Evolutionary conservation across 2,329 filamentous ascomycete genomes (phyloP).

Genomic region (Monilinia aucupariae): DNA sequence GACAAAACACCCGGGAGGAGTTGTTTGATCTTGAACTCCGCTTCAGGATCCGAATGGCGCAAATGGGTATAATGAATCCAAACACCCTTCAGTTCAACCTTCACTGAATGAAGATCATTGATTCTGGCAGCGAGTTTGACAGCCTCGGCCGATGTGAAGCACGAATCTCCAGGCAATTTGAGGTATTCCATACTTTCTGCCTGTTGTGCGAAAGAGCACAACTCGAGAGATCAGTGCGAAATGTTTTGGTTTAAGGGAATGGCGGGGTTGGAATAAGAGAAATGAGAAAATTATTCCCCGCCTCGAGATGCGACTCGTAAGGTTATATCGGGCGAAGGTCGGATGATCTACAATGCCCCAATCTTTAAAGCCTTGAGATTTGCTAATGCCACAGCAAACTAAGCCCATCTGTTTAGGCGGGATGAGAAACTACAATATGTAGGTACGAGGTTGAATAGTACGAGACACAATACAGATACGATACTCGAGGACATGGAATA

Average conservation of each 20-base stretch:
- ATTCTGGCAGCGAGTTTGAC: conserved; percentile 29
- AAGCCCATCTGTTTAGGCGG: no score
- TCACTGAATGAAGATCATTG: conserved; percentile 20
- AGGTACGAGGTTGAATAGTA: no score
- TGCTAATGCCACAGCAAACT: neutral
- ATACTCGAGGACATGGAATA: no score
- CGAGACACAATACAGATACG: no score
- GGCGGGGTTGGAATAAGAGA: conserved; percentile 6
- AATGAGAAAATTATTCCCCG: conserved; percentile 11
- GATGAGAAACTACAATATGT: no score
- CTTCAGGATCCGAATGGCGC: conserved; percentile 22
- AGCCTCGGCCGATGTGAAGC: conserved; percentile 31
- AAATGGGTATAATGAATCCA: conserved; percentile 34
- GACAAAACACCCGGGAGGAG: conserved; percentile 25
- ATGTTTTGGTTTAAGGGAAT: conserved; percentile 3
- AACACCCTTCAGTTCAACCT: conserved; percentile 29
- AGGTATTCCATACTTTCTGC: conserved; percentile 29
- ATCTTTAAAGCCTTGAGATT: neutral
- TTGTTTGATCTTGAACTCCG: conserved; percentile 27
- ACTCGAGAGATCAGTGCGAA: neutral
- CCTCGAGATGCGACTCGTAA: neutral
- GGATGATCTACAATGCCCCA: neutral
- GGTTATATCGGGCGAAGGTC: neutral
- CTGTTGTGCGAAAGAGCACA: conserved; percentile 6
- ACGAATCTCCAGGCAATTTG: conserved; percentile 29